Percentiles rank a stretch among this genome's conserved stretches.
phyloP scores from a whole-genome alignment of 2,329 filamentous ascomycete genomes.

The Colletotrichum navitas region DNA sequence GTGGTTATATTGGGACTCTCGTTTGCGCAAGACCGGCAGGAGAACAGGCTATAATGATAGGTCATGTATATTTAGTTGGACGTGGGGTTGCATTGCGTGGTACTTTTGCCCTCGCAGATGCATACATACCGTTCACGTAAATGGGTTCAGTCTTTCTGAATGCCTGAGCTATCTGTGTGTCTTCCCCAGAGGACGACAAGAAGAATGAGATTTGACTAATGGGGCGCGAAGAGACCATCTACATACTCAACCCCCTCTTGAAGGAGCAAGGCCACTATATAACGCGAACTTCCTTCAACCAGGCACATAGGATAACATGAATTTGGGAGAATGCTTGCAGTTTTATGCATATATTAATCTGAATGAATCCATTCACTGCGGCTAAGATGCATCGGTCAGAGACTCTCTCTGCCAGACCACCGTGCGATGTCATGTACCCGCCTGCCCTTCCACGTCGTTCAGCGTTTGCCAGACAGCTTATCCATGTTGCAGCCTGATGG shows the following conservation, averaged over 20 bases:
- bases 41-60: background rate
- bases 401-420: background rate
- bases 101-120: background rate
- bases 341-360: background rate
- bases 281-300: background rate
- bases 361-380: no score
- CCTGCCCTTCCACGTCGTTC: background rate
- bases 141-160: background rate
- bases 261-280: background rate
- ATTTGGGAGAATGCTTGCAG: no score
- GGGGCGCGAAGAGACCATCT: background rate
- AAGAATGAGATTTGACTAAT: background rate
- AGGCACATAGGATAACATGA: background rate
- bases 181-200: background rate
- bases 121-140: background rate
- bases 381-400: background rate
- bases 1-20: conserved; percentile 3
- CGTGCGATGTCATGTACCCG: background rate
- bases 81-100: background rate
- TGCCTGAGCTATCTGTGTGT: background rate
- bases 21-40: background rate
- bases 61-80: conserved; percentile 6
- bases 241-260: background rate
- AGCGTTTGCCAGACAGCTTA: background rate
- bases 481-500: background rate